Evolutionary conservation across 2,329 filamentous ascomycete species (phyloP).

Genomic region (Chalara sp.): DNA sequence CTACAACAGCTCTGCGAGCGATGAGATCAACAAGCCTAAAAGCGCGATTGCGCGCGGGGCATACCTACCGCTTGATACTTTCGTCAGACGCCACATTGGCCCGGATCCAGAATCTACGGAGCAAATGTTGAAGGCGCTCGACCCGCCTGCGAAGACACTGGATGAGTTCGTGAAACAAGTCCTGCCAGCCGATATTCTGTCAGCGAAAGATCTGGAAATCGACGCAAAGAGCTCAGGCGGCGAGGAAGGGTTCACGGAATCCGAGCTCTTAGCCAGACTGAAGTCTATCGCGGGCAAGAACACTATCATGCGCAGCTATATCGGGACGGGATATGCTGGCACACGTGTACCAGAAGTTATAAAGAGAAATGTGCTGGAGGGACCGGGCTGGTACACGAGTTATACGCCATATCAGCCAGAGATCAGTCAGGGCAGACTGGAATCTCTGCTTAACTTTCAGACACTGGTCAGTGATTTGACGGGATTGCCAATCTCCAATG

Average conservation of each 20-base stretch:
- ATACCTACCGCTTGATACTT: constrained; percentile 46
- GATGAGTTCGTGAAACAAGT: constrained; percentile 84
- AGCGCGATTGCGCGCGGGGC: constrained; percentile 24
- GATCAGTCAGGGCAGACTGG: constrained; percentile 89
- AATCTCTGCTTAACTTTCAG: constrained; percentile 93
- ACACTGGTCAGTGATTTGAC: constrained; percentile 88
- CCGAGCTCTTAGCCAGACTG: constrained; percentile 46
- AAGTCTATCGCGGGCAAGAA: constrained; percentile 51
- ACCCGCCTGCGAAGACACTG: constrained; percentile 64
- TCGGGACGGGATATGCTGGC: constrained; percentile 82
- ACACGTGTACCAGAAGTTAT: constrained; percentile 86
- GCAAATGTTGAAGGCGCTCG: constrained; percentile 74
- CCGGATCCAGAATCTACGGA: constrained; percentile 63
- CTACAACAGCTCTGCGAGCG: constrained; percentile 25
- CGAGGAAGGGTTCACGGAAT: constrained; percentile 42
- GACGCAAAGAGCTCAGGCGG: constrained; percentile 31
- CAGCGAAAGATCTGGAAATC: constrained; percentile 55
- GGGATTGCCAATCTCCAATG: constrained; percentile 80
- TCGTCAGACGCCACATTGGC: constrained; percentile 81
- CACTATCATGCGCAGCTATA: constrained; percentile 59
- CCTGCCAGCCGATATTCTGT: constrained; percentile 72
- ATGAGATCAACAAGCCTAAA: constrained; percentile 18
- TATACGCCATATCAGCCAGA: constrained; percentile 97
- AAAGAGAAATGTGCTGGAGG: constrained; percentile 86
- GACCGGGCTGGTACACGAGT: constrained; percentile 94